Percentiles rank a stretch among this genome's conserved stretches.
phyloP scores from a whole-genome alignment of 805 yeast species.

The Schwanniomyces sp. region DNA sequence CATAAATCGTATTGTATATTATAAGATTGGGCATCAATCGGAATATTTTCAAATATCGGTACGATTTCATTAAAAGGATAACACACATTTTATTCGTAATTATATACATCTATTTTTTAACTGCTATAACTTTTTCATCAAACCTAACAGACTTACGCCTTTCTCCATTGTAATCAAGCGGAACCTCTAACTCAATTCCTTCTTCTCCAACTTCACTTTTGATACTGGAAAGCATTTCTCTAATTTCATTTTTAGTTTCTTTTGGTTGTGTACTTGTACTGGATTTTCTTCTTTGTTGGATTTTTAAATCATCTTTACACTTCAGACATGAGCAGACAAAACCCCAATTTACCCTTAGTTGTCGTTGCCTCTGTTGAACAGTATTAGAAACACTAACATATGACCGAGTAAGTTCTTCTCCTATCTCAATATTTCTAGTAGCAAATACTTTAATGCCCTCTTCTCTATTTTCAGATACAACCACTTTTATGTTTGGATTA shows the following conservation, averaged over 20 bases:
- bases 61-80: too few relatives aligned
- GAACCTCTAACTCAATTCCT: slow-evolving; percentile 46
- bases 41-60: neutral
- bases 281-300: slow-evolving; percentile 48
- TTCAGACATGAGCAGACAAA: slow-evolving; percentile 67
- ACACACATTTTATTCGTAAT: neutral
- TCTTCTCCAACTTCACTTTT: slow-evolving; percentile 42
- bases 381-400: slow-evolving; percentile 70
- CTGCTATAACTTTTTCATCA: slow-evolving; percentile 60
- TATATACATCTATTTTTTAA: slow-evolving; percentile 13
- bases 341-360: slow-evolving; percentile 75
- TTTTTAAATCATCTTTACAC: slow-evolving; percentile 57
- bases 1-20: too few relatives aligned
- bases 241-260: slow-evolving; percentile 34
- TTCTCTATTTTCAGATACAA: slow-evolving; percentile 40
- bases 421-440: slow-evolving; percentile 52
- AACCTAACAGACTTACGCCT: slow-evolving; percentile 68
- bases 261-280: slow-evolving; percentile 20
- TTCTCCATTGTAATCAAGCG: slow-evolving; percentile 32
- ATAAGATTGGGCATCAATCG: too few relatives aligned
- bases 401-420: slow-evolving; percentile 68
- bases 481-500: slow-evolving; percentile 64
- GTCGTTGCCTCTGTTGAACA: slow-evolving; percentile 61
- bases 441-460: slow-evolving; percentile 65
- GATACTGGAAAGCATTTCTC: slow-evolving; percentile 44